Evolutionary conservation across 495 filamentous ascomycete genomes (phyloP), one percentile per base, ranked within the genome.

Genomic region (Penicillium lagena): DNA sequence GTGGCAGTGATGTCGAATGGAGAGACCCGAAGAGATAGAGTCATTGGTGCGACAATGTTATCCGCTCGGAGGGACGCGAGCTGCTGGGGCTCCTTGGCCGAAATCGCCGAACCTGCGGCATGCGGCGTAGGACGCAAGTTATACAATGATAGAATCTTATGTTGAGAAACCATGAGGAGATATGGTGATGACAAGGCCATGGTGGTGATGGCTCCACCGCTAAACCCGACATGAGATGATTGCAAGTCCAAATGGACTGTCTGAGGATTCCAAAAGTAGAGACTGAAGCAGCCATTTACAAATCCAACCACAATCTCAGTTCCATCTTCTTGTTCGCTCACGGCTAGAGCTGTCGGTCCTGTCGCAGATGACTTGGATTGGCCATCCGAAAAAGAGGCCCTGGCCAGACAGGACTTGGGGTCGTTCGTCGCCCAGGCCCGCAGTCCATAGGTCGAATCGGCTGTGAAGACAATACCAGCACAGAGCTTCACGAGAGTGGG

Each of bases 11-110:
- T 79, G 11, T 76, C 73, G 6, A 69, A 63, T 0, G 75, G 51
- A 14, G 77, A 79, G 34, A 72, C 67, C 11, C 89, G 77, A 34
- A 98, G 73, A 6, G 87, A 88, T 14, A 96, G 68, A 11, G 89
- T 84, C 43, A 91, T 66, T 1, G 91, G 90, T 4, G 86, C 78
- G 53, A 87, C 79, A 1, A 83, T 82, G 11, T 84, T 91, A 54
- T 89, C 81, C 9, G 91, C 94, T 59, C 79, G 80, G 22, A 97
- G 71, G 4, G 90, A 95, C 12, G 85, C 81, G 31, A 98, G 71
- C 15, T 95, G 68, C 43, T 71, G 64, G 5, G 77, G 83, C 14
- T 77, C 51, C 8, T 40, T 22, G 34, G 40, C 50, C 40, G 39
- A 59, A 45, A 8, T 41, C 7, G 13, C 11, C 37, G 37, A 42